Percentiles rank a stretch among this genome's conserved stretches.
Evolutionary conservation across 139 green algal species (phyloP).

Genomic region (Parachlorella kessleri): DNA sequence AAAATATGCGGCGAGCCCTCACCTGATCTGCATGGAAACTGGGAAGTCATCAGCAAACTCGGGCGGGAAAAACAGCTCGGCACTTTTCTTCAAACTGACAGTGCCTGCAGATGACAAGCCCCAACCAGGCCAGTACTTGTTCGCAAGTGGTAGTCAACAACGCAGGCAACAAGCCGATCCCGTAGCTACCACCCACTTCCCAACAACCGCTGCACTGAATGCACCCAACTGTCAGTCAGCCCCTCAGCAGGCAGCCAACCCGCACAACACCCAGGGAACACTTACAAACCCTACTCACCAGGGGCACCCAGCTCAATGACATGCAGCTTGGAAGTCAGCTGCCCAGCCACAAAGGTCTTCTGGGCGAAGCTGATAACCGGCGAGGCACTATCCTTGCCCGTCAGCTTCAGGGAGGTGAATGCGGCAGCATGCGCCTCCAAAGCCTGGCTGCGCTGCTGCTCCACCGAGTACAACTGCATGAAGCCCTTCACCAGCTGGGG

Average conservation of each 20-base stretch:
- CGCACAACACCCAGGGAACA: too few species aligned
- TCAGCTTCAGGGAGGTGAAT: constrained; percentile 84
- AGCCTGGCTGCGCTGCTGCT: constrained; percentile 94
- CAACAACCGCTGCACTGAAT: constrained; percentile 3
- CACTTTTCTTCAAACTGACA: constrained; percentile 81
- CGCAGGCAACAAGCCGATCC: too few species aligned
- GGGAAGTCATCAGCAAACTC: constrained; percentile 99
- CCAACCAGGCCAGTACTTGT: too few species aligned
- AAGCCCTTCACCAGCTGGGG: constrained; percentile 96
- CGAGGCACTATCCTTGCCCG: constrained; percentile 63
- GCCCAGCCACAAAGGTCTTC: constrained; percentile 90
- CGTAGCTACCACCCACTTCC: background rate
- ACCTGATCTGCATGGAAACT: constrained; percentile 91
- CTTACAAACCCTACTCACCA: background rate
- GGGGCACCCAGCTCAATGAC: constrained; percentile 95
- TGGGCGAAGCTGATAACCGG: constrained; percentile 96
- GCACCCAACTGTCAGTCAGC: too few species aligned
- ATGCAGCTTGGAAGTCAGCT: constrained; percentile 94
- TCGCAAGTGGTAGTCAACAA: too few species aligned
- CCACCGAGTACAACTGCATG: constrained; percentile 99
- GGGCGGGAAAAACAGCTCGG: constrained; percentile 98
- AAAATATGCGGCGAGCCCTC: too few species aligned
- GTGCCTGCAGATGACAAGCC: background rate
- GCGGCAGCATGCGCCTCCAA: constrained; percentile 96
- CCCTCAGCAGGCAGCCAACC: too few species aligned